A percentile compares a stretch with the other conserved stretches of the same genome.
Conservation (phyloP, 2,329 filamentous ascomycete species). For the Fusarium sp. region DNA sequence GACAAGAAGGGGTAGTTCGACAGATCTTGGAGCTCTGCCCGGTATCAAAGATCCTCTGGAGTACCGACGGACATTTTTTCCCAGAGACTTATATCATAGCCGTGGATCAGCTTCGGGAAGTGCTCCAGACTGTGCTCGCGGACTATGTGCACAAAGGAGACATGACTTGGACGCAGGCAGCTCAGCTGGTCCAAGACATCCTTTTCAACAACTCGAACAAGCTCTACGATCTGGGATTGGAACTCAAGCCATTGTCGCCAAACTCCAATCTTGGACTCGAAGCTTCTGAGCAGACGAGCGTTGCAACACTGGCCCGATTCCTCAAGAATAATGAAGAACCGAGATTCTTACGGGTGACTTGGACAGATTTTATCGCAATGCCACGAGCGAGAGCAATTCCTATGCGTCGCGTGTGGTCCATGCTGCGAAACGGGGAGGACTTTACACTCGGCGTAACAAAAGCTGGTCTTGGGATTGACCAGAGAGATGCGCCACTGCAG, state of each 20-base stretch:
- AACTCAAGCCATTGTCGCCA: constrained; percentile 47
- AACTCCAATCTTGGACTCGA: constrained; percentile 1
- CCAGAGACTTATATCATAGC: constrained; percentile 82
- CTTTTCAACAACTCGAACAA: constrained; percentile 81
- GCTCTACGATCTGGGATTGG: constrained; percentile 73
- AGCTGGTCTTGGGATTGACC: constrained; percentile 73
- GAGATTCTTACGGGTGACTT: constrained; percentile 79
- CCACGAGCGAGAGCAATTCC: constrained; percentile 75
- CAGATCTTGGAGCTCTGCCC: constrained; percentile 82
- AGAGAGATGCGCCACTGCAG: constrained; percentile 69
- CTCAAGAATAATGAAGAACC: constrained; percentile 60
- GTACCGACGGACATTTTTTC: constrained; percentile 82
- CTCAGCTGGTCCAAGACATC: constrained; percentile 72
- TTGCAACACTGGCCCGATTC: constrained; percentile 47
- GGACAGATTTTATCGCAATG: constrained; percentile 81
- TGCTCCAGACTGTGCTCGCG: constrained; percentile 73
- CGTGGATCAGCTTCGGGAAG: constrained; percentile 77
- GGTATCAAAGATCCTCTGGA: constrained; percentile 80
- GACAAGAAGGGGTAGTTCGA: constrained; percentile 76
- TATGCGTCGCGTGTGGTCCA: constrained; percentile 63
- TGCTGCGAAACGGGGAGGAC: constrained; percentile 57
- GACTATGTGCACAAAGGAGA: constrained; percentile 75
- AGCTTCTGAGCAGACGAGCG: constrained; percentile 6
- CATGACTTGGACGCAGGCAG: constrained; percentile 70
- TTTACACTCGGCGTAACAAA: constrained; percentile 70